These are phyloP conservation scores for Leccinellum albellum DNA, from an alignment of 768 basidiomycete species.

Conservation along the genomic window DNA sequence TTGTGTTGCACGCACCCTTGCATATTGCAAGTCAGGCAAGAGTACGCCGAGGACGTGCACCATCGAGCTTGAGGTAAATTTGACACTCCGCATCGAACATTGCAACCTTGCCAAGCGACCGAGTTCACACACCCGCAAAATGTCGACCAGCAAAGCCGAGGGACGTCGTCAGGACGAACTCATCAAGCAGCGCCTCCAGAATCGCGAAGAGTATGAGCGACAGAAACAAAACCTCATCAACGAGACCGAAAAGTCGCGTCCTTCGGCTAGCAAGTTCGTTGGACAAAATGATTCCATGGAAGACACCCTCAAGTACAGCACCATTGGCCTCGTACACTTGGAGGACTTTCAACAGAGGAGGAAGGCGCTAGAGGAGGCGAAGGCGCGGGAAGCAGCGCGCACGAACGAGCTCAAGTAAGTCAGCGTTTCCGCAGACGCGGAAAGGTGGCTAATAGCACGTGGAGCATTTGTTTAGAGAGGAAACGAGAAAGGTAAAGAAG, in stretches of 20 bases:
- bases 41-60: slow-evolving; percentile 87
- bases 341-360: slow-evolving; percentile 90
- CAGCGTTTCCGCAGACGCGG: slow-evolving; percentile 14
- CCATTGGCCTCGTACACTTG: slow-evolving; percentile 85
- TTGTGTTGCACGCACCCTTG: slow-evolving; percentile 53
- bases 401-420: slow-evolving; percentile 87
- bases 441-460: slow-evolving; percentile 65
- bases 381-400: slow-evolving; percentile 82
- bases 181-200: slow-evolving; percentile 74
- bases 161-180: slow-evolving; percentile 85
- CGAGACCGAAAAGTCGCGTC: slow-evolving; percentile 91
- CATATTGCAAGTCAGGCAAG: slow-evolving; percentile 70
- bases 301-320: slow-evolving; percentile 85
- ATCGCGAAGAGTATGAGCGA: slow-evolving; percentile 77
- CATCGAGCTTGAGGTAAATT: slow-evolving; percentile 38
- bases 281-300: slow-evolving; percentile 94
- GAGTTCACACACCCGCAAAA: slow-evolving; percentile 30
- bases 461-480: slow-evolving; percentile 86
- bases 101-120: neutral
- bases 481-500: slow-evolving; percentile 84
- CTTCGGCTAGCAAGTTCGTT: slow-evolving; percentile 84
- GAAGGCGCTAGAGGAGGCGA: slow-evolving; percentile 88
- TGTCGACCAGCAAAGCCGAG: slow-evolving; percentile 77
- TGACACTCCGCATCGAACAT: slow-evolving; percentile 24
- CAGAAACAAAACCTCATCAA: slow-evolving; percentile 77